phyloP scores from a whole-genome alignment of 768 basidiomycete species.

The Coprinellus micaceus region DNA sequence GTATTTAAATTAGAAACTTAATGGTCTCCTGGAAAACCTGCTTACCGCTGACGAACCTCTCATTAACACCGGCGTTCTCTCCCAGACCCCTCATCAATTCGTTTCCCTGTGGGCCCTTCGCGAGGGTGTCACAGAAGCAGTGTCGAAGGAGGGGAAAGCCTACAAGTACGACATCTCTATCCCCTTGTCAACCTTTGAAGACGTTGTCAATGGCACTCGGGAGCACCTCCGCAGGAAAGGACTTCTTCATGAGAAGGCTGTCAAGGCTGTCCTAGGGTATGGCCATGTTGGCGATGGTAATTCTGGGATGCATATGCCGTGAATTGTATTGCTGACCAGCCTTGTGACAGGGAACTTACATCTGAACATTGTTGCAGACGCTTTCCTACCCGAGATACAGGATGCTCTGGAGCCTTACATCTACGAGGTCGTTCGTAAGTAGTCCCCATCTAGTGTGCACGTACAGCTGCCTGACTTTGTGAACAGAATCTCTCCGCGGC shows the following conservation, averaged over 20 bases:
- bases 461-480: not conserved
- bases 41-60: conserved; percentile 69
- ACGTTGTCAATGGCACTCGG: conserved; percentile 77
- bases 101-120: conserved; percentile 87
- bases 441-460: no score
- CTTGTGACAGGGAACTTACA: conserved; percentile 77
- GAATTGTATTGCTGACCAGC: not conserved
- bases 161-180: conserved; percentile 98
- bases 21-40: conserved; percentile 70
- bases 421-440: conserved; percentile 84
- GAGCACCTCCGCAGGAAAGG: conserved; percentile 68
- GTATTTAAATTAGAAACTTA: conserved; percentile 69
- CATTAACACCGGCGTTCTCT: conserved; percentile 86
- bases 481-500: conserved; percentile 68
- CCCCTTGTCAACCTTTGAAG: conserved; percentile 82
- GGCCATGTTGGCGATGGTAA: conserved; percentile 97
- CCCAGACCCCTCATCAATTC: conserved; percentile 88
- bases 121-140: conserved; percentile 88
- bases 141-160: conserved; percentile 88
- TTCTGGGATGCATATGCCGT: conserved; percentile 7
- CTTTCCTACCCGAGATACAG: conserved; percentile 81
- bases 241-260: conserved; percentile 64
- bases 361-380: conserved; percentile 81
- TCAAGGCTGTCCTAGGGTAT: conserved; percentile 87
- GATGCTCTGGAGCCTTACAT: conserved; percentile 90